Conservation (phyloP, 2,329 filamentous ascomycete species). For the Sclerotinia glacialis region DNA sequence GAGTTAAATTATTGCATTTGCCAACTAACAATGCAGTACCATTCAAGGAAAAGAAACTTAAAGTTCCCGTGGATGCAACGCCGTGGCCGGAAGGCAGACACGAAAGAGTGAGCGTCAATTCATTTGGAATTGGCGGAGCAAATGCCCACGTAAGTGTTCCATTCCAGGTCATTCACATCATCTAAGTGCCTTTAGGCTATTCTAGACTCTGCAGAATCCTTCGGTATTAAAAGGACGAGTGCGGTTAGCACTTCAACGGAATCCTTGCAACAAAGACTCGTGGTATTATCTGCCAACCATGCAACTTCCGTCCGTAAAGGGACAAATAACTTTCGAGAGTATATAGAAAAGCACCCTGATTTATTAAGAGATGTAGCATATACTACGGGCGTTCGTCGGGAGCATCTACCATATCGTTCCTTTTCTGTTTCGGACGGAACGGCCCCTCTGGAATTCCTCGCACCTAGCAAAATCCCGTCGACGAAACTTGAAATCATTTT, state of each 20-base stretch:
- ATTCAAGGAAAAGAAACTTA: background rate
- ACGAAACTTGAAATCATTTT: conserved; percentile 1
- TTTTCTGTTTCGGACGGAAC: background rate
- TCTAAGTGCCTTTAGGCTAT: background rate
- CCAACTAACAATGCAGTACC: background rate
- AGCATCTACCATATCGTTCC: background rate
- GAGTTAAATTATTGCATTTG: background rate
- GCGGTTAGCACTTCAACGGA: background rate
- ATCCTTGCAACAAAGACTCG: background rate
- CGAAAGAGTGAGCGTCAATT: conserved; percentile 45
- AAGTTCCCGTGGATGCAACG: background rate
- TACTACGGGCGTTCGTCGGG: background rate
- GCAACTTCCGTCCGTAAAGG: background rate
- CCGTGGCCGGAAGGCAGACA: conserved; percentile 37
- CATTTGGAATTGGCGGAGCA: conserved; percentile 34
- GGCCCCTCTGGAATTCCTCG: background rate
- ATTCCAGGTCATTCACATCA: background rate
- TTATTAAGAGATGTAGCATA: background rate
- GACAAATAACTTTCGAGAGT: background rate
- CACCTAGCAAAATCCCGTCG: background rate
- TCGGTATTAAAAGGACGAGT: background rate
- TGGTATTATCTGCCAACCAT: background rate
- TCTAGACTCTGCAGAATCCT: conserved; percentile 4
- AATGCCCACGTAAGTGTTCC: conserved; percentile 38
- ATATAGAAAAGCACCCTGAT: background rate